Percentiles rank a stretch among this genome's conserved stretches.
Conservation (phyloP, 345 rosid genomes). For the Orychophragmus violaceus region DNA sequence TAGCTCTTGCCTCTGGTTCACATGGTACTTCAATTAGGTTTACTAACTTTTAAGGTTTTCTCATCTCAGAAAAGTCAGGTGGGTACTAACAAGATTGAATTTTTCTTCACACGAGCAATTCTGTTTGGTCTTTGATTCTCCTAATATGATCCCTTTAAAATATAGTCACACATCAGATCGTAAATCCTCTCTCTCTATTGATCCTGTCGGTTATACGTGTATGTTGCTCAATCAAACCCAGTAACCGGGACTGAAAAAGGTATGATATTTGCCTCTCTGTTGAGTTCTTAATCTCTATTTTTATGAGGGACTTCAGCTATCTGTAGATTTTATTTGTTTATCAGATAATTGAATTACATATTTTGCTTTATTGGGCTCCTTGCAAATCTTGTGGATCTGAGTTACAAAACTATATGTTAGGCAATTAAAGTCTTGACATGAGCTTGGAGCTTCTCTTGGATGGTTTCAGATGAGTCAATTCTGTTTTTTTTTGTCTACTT, state of each 20-base stretch:
- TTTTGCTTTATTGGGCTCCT: background rate
- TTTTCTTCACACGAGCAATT: background rate
- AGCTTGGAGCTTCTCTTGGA: background rate
- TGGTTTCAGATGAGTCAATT: background rate
- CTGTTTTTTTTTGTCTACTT: background rate
- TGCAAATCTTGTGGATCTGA: background rate
- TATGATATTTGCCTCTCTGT: background rate
- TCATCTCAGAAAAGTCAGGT: constrained; percentile 22
- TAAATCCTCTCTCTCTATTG: background rate
- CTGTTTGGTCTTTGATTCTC: constrained; percentile 1
- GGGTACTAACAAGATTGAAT: constrained; percentile 8
- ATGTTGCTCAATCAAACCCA: background rate
- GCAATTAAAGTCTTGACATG: background rate
- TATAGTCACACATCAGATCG: background rate
- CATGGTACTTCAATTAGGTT: constrained; percentile 18
- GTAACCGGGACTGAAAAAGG: background rate
- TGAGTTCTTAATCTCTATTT: background rate
- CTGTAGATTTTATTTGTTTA: background rate
- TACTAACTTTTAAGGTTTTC: background rate
- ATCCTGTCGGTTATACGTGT: background rate
- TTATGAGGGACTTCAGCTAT: background rate
- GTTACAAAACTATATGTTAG: background rate
- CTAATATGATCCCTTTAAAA: background rate
- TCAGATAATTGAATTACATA: background rate
- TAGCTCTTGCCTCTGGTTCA: constrained; percentile 22